Evolutionary conservation across 1,284 basidiomycete species (phyloP), one percentile per base, ranked within the genome.

Genomic region (Ceratobasidium sp.): DNA sequence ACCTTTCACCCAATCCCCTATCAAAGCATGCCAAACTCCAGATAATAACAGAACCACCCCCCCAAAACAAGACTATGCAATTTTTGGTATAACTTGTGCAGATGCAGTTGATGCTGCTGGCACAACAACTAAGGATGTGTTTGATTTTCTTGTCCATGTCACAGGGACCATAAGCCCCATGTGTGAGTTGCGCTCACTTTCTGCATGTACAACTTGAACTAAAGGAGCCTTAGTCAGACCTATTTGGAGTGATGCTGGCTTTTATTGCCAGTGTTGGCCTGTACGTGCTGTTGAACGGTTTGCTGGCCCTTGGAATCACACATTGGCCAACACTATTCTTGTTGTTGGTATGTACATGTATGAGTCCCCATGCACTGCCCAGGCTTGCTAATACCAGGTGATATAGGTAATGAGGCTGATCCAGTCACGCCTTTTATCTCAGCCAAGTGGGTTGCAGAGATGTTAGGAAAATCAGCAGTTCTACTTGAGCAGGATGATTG

Each of bases 371-470:
- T 52, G n/a, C n/a, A n/a, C n/a, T n/a, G n/a, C 22, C 17, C 34
- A 17, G 20, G 10, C 12, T 12, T 22, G 29, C 17, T 8, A 31
- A 13, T n/a, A n/a, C 29, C 29, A 31, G 10, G 29, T 3, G 31
- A 4, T 3, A 2, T 34, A 32, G 20, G 20, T 2, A 5, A 42
- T 38, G 35, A 42, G 31, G 31, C 43, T 17, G 70, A 69, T 42
- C 70, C 70, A 8, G 34, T 69, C 13, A 71, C 70, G 12, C 70
- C 70, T 22, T 58, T 45, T 35, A 17, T 45, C 6, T 53, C 50
- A 20, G 70, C 70, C 6, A 62, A 71, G 34, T n/a, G n/a, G 6
- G 70, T 71, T n/a, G 68, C 70, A 6, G 57, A 69, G 25, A 40
- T 52, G 1, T 34, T 69, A 1, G 64, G 70, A 8, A 52, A 70